A percentile compares a stretch with the other conserved stretches of the same genome.
These are phyloP conservation scores for Flammula alnicola DNA, from an alignment of 1,284 basidiomycete genomes.

Conservation along the genomic window DNA sequence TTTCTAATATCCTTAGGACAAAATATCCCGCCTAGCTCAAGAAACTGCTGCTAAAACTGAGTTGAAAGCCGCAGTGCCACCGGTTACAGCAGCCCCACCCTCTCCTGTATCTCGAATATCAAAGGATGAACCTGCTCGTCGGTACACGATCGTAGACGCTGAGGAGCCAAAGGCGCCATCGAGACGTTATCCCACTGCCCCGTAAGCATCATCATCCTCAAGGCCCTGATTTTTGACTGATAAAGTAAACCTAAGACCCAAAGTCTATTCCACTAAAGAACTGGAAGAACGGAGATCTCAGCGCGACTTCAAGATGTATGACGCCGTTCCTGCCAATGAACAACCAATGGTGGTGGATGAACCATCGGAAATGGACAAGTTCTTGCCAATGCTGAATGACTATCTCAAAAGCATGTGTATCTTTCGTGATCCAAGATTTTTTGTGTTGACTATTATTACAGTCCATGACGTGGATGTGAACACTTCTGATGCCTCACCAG, in stretches of 20 bases:
- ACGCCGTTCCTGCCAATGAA: slow-evolving; percentile 60
- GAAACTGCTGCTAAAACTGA: slow-evolving; percentile 28
- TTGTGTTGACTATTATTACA: slow-evolving; percentile 16
- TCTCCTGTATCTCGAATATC: slow-evolving; percentile 26
- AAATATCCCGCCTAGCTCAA: slow-evolving; percentile 52
- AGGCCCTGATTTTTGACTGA: not conserved
- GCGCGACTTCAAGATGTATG: slow-evolving; percentile 66
- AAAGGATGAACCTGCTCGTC: slow-evolving; percentile 37
- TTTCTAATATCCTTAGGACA: slow-evolving; percentile 46
- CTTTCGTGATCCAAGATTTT: not conserved
- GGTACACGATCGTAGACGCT: slow-evolving; percentile 49
- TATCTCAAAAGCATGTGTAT: slow-evolving; percentile 62
- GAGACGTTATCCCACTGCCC: slow-evolving; percentile 31
- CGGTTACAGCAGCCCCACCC: slow-evolving; percentile 23
- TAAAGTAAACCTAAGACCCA: slow-evolving; percentile 47
- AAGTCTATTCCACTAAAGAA: slow-evolving; percentile 58
- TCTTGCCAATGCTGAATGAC: slow-evolving; percentile 70
- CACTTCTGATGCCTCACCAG: slow-evolving; percentile 3
- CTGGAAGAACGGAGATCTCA: slow-evolving; percentile 34
- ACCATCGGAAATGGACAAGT: slow-evolving; percentile 69
- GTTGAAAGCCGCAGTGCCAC: slow-evolving; percentile 9
- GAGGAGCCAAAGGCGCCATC: slow-evolving; percentile 30
- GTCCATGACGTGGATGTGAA: slow-evolving; percentile 39
- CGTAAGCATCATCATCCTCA: slow-evolving; percentile 34
- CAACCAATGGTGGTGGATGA: slow-evolving; percentile 33